Evolutionary conservation across 2,329 filamentous ascomycete genomes (phyloP).

Genomic region (Cladosporium sp.): DNA sequence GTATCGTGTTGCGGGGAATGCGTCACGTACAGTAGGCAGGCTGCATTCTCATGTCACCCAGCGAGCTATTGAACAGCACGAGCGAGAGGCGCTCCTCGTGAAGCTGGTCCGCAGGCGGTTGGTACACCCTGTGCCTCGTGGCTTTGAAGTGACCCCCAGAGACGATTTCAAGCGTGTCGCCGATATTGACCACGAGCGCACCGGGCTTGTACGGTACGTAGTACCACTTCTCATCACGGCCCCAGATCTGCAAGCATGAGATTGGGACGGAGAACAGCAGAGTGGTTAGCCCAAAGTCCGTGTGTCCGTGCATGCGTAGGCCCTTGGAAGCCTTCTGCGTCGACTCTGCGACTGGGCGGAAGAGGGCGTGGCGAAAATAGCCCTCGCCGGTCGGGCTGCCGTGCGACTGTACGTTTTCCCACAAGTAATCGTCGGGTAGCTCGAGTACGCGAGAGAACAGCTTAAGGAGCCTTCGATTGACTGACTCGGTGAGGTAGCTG

Average conservation of each 20-base stretch:
- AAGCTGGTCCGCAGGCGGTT: constrained; percentile 42
- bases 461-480: constrained; percentile 35
- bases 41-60: constrained; percentile 39
- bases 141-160: constrained; percentile 41
- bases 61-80: constrained; percentile 36
- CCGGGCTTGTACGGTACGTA: constrained; percentile 33
- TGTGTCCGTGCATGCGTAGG: constrained; percentile 32
- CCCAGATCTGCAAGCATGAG: constrained; percentile 33
- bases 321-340: constrained; percentile 18
- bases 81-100: constrained; percentile 34
- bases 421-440: constrained; percentile 40
- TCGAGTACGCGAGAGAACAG: constrained; percentile 42
- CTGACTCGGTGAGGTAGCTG: constrained; percentile 44
- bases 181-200: constrained; percentile 34
- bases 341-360: constrained; percentile 18
- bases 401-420: constrained; percentile 39
- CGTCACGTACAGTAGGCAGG: constrained; percentile 29
- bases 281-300: constrained; percentile 37
- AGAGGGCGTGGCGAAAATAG: constrained; percentile 37
- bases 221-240: constrained; percentile 33
- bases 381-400: constrained; percentile 39
- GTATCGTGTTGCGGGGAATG: not conserved
- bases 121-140: constrained; percentile 43
- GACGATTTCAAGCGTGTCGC: constrained; percentile 33
- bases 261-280: constrained; percentile 36